Evolutionary conservation across 2,329 filamentous ascomycete species (phyloP).

Genomic region (Akanthomyces dipterigenus): DNA sequence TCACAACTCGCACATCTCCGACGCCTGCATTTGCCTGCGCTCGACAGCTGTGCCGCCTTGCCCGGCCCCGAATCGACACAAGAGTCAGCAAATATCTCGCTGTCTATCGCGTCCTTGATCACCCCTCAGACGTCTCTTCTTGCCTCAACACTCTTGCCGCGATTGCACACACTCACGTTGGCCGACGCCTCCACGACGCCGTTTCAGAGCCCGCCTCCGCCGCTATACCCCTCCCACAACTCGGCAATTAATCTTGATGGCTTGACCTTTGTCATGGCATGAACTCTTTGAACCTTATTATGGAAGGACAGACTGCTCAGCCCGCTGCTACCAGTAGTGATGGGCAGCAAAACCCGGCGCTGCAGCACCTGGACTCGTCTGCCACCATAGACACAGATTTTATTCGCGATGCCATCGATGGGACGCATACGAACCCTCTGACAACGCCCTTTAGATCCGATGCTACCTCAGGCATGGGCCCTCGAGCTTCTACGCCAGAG

Average conservation of each 20-base stretch:
- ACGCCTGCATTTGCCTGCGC: not conserved
- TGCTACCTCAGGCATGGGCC: not conserved
- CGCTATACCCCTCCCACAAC: not conserved
- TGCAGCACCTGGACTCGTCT: not conserved
- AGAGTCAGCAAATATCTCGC: not conserved
- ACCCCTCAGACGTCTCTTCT: not conserved
- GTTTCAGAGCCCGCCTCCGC: slow-evolving; percentile 3
- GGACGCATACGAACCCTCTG: not conserved
- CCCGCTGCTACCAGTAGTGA: not conserved
- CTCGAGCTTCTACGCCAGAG: slow-evolving; percentile 6
- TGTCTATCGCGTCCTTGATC: not conserved
- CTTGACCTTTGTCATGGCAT: slow-evolving; percentile 9
- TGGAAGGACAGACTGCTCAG: slow-evolving; percentile 11
- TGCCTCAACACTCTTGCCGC: too few relatives aligned
- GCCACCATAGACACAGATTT: not conserved
- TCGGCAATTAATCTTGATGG: not conserved
- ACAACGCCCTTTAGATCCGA: slow-evolving; percentile 3
- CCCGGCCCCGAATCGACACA: not conserved
- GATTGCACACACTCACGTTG: not conserved
- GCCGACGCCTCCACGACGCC: not conserved
- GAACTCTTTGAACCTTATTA: not conserved
- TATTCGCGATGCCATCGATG: slow-evolving; percentile 1
- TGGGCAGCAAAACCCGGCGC: not conserved
- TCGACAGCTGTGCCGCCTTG: not conserved
- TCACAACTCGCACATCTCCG: not conserved